Evolutionary conservation across 352 stramenopile species (phyloP).

Genomic region (Albugo laibachii): DNA sequence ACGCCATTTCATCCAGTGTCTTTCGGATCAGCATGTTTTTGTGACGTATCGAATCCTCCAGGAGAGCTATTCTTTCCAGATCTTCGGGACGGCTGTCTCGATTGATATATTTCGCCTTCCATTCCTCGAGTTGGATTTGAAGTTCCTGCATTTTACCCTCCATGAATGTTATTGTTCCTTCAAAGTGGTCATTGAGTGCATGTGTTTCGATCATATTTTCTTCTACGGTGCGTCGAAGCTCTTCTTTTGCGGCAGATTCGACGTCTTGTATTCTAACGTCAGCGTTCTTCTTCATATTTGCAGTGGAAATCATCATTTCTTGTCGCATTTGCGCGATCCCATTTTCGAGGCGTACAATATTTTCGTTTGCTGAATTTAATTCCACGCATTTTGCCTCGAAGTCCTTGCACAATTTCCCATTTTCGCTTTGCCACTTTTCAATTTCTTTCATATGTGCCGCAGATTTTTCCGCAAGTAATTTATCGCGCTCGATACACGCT

Average conservation of each 20-base stretch:
- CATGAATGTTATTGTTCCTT: slow-evolving; percentile 31
- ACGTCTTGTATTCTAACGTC: slow-evolving; percentile 30
- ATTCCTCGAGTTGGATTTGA: slow-evolving; percentile 20
- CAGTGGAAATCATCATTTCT: slow-evolving; percentile 4
- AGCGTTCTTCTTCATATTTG: slow-evolving; percentile 13
- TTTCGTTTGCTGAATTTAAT: too few relatives aligned
- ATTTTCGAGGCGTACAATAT: slow-evolving; percentile 6
- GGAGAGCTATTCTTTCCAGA: slow-evolving; percentile 44
- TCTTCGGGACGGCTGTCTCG: slow-evolving; percentile 63
- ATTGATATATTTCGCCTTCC: slow-evolving; percentile 31
- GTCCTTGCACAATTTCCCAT: not conserved
- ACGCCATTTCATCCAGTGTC: slow-evolving; percentile 80
- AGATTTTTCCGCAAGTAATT: not conserved
- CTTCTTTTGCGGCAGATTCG: slow-evolving; percentile 29
- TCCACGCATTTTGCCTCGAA: too few relatives aligned
- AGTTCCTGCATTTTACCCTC: slow-evolving; percentile 26
- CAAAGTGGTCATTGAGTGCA: slow-evolving; percentile 49
- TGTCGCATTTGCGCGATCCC: slow-evolving; percentile 17
- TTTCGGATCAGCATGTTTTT: slow-evolving; percentile 46
- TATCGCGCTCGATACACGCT: not conserved
- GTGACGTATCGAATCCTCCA: slow-evolving; percentile 38
- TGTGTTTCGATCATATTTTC: slow-evolving; percentile 45
- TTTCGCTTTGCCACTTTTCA: not conserved
- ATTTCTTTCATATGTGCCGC: not conserved
- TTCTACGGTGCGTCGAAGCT: slow-evolving; percentile 46